Percentiles rank a stretch among this genome's conserved stretches.
Evolutionary conservation across 2,329 filamentous ascomycete species (phyloP).

Genomic region (Kalmusia sp.): DNA sequence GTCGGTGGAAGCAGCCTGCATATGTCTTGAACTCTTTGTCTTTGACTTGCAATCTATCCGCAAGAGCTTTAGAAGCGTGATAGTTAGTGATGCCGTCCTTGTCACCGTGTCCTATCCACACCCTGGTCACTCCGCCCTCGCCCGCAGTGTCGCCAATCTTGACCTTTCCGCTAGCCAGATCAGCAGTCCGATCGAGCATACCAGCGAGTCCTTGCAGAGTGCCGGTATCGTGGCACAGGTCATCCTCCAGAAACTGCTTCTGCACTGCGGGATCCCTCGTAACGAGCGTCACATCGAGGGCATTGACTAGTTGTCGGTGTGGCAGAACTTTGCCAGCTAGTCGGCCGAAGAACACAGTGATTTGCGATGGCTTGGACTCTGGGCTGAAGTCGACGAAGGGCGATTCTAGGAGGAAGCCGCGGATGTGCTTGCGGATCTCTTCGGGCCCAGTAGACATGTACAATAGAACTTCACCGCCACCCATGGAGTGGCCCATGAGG

Average conservation of each 20-base stretch:
- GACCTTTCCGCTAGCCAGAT: conserved; percentile 64
- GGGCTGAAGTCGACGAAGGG: conserved; percentile 79
- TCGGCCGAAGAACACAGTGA: conserved; percentile 71
- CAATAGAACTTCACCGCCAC: conserved; percentile 77
- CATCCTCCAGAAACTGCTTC: conserved; percentile 68
- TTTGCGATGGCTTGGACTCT: conserved; percentile 65
- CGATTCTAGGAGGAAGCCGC: conserved; percentile 77
- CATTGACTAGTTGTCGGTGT: conserved; percentile 69
- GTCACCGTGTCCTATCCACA: conserved; percentile 82
- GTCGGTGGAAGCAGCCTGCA: conserved; percentile 79
- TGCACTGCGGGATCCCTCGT: conserved; percentile 71
- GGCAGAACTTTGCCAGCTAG: conserved; percentile 74
- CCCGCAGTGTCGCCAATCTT: conserved; percentile 50
- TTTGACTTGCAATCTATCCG: conserved; percentile 62
- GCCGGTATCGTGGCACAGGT: conserved; percentile 80
- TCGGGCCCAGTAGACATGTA: conserved; percentile 57
- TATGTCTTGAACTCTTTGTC: conserved; percentile 78
- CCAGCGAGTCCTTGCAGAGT: conserved; percentile 82
- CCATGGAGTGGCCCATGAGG: conserved; percentile 91
- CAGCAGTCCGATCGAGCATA: conserved; percentile 75
- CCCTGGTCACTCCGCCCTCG: conserved; percentile 64
- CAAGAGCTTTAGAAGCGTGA: conserved; percentile 69
- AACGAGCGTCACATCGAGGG: conserved; percentile 69
- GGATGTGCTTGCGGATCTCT: conserved; percentile 65
- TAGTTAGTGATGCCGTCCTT: conserved; percentile 73